phyloP scores from a whole-genome alignment of 441 rosid genomes.

The Adansonia grandidieri region DNA sequence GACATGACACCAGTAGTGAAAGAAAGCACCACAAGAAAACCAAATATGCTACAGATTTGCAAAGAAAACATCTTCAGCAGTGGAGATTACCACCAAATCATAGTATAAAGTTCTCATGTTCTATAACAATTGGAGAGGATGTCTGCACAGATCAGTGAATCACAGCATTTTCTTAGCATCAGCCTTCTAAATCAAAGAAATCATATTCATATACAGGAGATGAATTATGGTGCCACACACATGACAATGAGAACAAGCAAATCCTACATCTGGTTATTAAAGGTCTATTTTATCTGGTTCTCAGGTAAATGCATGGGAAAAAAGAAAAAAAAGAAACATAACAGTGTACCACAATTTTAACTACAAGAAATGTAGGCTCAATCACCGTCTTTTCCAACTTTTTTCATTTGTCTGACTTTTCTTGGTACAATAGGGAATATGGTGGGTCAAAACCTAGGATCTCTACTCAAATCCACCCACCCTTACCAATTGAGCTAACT shows the following conservation, averaged over 20 bases:
- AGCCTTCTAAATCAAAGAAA: not conserved
- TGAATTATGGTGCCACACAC: not conserved
- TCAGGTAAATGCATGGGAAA: not conserved
- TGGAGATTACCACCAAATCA: not conserved
- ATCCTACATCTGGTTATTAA: not conserved
- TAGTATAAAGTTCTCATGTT: not conserved
- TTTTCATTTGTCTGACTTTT: not conserved
- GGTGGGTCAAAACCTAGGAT: not conserved
- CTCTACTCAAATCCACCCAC: not conserved
- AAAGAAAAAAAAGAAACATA: not conserved
- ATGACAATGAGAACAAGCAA: not conserved
- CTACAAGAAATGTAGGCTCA: not conserved
- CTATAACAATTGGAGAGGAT: not conserved
- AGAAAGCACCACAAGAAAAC: constrained; percentile 9
- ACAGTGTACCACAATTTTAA: not conserved
- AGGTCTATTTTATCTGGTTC: constrained; percentile 13
- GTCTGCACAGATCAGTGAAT: not conserved
- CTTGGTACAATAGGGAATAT: not conserved
- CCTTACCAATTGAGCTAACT: not conserved
- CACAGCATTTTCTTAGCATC: not conserved
- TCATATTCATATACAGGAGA: not conserved
- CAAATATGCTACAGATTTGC: not conserved
- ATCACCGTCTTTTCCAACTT: not conserved
- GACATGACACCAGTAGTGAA: not conserved
- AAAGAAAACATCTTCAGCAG: not conserved